Conservation (phyloP, 306 rosid species). For the Vigna angularis region DNA sequence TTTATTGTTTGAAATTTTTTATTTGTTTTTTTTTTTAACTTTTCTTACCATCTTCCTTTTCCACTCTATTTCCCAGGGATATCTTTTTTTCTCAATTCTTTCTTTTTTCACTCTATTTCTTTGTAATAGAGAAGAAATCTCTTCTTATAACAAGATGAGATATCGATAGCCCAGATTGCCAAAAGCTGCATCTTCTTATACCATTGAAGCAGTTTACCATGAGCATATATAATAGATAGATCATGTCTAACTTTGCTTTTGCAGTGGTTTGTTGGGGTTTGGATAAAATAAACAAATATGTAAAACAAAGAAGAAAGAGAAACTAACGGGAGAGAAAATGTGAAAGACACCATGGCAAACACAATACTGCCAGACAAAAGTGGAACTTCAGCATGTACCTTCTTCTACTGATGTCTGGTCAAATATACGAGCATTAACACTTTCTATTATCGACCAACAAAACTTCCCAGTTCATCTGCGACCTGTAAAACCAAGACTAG, state of each 20-base stretch:
- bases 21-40: no score
- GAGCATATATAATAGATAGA: no score
- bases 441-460: slow-evolving; percentile 80
- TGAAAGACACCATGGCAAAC: slow-evolving; percentile 77
- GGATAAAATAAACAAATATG: neutral
- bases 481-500: slow-evolving; percentile 50
- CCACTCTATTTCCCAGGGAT: no score
- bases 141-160: slow-evolving; percentile 3
- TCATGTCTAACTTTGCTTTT: no score
- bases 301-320: neutral
- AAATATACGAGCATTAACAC: slow-evolving; percentile 62
- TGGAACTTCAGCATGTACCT: slow-evolving; percentile 29
- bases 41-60: no score
- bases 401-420: slow-evolving; percentile 45
- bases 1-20: no score
- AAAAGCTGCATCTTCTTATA: slow-evolving; percentile 3
- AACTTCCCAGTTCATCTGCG: slow-evolving; percentile 77
- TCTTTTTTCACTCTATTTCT: no score
- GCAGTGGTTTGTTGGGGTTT: neutral
- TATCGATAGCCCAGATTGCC: neutral
- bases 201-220: neutral
- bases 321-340: slow-evolving; percentile 82
- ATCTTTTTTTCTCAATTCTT: no score
- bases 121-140: no score
- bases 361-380: neutral